These are phyloP conservation scores for Mucor plumbeus DNA, from an alignment of 371 early-diverging fungal genomes.

Conservation along the genomic window DNA sequence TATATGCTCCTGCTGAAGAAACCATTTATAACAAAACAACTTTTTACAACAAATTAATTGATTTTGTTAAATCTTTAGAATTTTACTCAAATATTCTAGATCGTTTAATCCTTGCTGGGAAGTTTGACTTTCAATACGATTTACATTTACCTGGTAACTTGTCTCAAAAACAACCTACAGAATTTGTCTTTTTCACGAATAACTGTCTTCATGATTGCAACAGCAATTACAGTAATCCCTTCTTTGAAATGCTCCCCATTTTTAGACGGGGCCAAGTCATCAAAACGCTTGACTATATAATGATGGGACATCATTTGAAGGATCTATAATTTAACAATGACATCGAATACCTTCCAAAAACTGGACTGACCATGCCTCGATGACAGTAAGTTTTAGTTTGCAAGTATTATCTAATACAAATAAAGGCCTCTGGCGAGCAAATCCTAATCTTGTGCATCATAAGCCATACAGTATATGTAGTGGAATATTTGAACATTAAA, in stretches of 20 bases:
- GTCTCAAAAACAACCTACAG: background rate
- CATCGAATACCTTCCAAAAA: background rate
- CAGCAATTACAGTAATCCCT: background rate
- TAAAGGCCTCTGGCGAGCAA: conserved; percentile 11
- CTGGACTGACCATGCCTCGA: background rate
- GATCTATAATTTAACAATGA: background rate
- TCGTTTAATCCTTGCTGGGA: too few relatives aligned
- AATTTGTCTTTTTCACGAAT: background rate
- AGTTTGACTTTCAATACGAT: too few relatives aligned
- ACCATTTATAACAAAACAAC: too few relatives aligned
- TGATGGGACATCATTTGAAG: background rate
- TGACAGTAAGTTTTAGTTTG: background rate
- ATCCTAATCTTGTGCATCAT: background rate
- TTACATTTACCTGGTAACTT: background rate
- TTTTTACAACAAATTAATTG: too few relatives aligned
- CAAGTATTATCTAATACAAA: background rate
- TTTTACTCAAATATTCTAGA: too few relatives aligned
- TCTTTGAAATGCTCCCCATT: background rate
- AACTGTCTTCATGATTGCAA: background rate
- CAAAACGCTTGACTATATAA: background rate
- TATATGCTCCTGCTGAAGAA: too few relatives aligned
- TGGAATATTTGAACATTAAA: too few relatives aligned
- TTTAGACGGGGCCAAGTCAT: background rate
- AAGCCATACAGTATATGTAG: too few relatives aligned
- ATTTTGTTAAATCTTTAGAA: too few relatives aligned